Evolutionary conservation across 2,329 filamentous ascomycete species (phyloP), one percentile per base, ranked within the genome.

Genomic region (Hortaea werneckii): DNA sequence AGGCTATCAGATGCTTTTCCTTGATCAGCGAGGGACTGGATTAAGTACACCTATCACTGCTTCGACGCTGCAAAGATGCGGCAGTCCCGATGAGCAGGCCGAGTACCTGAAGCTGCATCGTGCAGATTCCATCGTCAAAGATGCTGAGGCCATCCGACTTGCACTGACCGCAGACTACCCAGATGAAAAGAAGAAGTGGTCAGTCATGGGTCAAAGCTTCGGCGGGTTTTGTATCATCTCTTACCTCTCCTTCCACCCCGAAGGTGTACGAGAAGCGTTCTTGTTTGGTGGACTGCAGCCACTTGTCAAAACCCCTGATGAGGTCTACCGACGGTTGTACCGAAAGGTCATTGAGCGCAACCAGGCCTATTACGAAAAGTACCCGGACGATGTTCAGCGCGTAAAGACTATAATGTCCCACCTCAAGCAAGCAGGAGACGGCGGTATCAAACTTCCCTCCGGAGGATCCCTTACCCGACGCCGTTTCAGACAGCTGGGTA

Each of bases 11-110:
- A 63, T 81, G 40, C 76, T 96, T 2, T 82, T 84, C 52, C 75
- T 96, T n/a, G 90, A 96, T 64, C 89, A 95, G 63, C 80, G 90
- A 43, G 90, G 90, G 9, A 94, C 87, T 3, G 90, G 90, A 1
- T 70, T 94, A 42, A 94, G 86, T 60, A 85, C 80, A 1, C 84
- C 89, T 1, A 78, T 95, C 37, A 84, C 84, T 1, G 79, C 85
- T 6, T 77, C 76, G 6, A 87, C 83, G 5, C 73, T 95, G 4
- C 75, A 77, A 30, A 68, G 77, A 9, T 75, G 80, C 35, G 84
- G 83, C 5, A 63, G 69, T 44, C 76, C 78, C 48, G 69, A 77
- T 37, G 40, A 9, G 1, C 87, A 95, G 65, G 84, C 83, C 5
- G 76, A 81, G 44, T 94, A 95, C 58, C 74, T 96, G 52, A 85